Evolutionary conservation across 2,329 filamentous ascomycete genomes (phyloP), one percentile per base, ranked within the genome.

Genomic region (Tolypocladium album): DNA sequence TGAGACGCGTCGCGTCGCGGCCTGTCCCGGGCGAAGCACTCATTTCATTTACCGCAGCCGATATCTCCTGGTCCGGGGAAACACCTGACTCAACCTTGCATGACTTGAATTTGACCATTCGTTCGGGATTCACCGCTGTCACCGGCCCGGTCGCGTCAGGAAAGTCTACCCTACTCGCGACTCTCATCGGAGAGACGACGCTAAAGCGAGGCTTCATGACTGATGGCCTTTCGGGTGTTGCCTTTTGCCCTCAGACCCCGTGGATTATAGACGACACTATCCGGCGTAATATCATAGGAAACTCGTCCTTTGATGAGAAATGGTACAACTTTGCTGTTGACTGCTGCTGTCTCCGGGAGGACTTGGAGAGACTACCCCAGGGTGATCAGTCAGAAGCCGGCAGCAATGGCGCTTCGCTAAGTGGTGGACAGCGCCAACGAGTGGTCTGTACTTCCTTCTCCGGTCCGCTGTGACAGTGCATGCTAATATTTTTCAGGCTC

Each of bases 401-500:
- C 5, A 47, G 56, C 4, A 57, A 47, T 20, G 56, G 56, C 3
- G 42, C 56, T 47, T 57, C 56, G 11, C n/a, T 57, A 3, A 57
- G 56, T 17, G 56, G 56, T 24, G 56, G 56, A n/a, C 56, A 57
- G 36, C 56, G 56, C n/a, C 56, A 57, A 42, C 22, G 56, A 57
- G 56, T 57, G 39, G 56, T 57, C 11, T n/a, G 56, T 43, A 27
- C 39, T 17, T 17, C 15, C 20, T 27, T 11, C 11, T 5, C 27
- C 34, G 34, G 13, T 40, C 7, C 17, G 38, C 27, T 24, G 22
- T n/a, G n/a, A 15, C 55, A 13, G 13, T 52, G 15, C 24, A 34
- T 7, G 20, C 27, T 52, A 6, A 52, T 17, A 20, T 20, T 1
- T 13, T 57, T 2, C 56, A 57, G 56, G 56, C 56, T 22, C 27